Base-by-base conservation (phyloP, 257 asterid species). In the Scutellaria baicalensis region DNA sequence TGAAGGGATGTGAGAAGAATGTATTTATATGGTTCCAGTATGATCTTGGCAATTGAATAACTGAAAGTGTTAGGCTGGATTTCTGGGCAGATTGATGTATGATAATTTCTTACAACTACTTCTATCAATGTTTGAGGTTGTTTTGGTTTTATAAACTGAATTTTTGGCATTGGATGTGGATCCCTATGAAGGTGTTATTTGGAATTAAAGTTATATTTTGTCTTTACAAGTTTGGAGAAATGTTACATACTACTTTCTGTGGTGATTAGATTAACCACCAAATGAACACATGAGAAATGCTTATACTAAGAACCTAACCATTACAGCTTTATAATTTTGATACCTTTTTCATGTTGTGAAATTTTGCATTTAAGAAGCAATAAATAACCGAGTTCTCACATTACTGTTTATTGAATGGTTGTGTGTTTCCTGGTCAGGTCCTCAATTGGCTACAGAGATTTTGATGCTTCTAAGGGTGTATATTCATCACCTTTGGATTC, bases 371-470 rank as follows among this genome's bases (percentile, higher is more conserved):
- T 58, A 36, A 43, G 14, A 21, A 54, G 35, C 39, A 18, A 31
- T 23, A 9, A 9, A 4, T 38, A 17, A 40, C 51, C 35, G 62
- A 33, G 6, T 52, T 69, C 67, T 18, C 59, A 13, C 31, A 35
- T 47, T 45, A 27, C 50, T 48, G 43, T 40, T 64, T 42, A 43
- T 51, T 74, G 49, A 64, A 56, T 58, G 33, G 44, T 35, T 47
- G 60, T 8, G 64, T 47, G 52, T 64, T 54, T 20, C 64, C 38
- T 36, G 36, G 21, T 23, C 61, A 73, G 79, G 76, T 74, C 77
- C 73, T 44, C 71, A 9, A 14, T 74, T 65, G 45, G 65, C 70
- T 74, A 78, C 16, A 65, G 79, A n/a, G 77, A 65, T 51, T 74
- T 78, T 52, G 59, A 18, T 70, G 63, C 74, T 69, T 60, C 71